Conservation (phyloP, 176 grass and related monocot genomes). For the Alopecurus myosuroides region DNA sequence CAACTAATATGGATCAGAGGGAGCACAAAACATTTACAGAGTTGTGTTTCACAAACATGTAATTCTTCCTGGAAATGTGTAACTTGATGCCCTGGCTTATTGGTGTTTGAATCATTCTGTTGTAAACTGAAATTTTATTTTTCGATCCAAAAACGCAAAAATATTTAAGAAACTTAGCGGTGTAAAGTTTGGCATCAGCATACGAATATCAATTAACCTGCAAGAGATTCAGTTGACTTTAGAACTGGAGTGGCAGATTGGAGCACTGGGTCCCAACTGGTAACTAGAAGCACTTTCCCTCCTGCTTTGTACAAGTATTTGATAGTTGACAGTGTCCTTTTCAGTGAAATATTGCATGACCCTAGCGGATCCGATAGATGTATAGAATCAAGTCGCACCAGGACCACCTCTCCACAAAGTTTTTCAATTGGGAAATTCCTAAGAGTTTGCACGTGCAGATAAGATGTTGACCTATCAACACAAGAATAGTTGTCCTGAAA, state of each 20-base stretch:
- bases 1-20: no score
- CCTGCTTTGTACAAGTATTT: slow-evolving; percentile 79
- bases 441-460: slow-evolving; percentile 84
- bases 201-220: slow-evolving; percentile 56
- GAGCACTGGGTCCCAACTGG: slow-evolving; percentile 46
- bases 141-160: background rate
- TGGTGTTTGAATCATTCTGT: background rate
- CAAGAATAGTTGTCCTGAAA: slow-evolving; percentile 40
- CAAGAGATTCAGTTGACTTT: slow-evolving; percentile 52
- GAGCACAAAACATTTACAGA: background rate
- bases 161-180: background rate
- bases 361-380: slow-evolving; percentile 36
- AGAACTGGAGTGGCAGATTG: slow-evolving; percentile 37
- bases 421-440: slow-evolving; percentile 68
- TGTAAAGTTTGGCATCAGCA: background rate
- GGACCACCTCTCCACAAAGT: slow-evolving; percentile 59
- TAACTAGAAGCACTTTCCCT: slow-evolving; percentile 64
- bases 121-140: background rate
- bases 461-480: slow-evolving; percentile 15
- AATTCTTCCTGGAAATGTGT: background rate
- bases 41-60: background rate
- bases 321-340: slow-evolving; percentile 67
- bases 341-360: slow-evolving; percentile 38
- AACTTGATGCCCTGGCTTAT: background rate
- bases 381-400: slow-evolving; percentile 71